Percentiles rank a stretch among this genome's conserved stretches.
Evolutionary conservation across 495 filamentous ascomycete genomes (phyloP).

Genomic region (Penicillium longicatenatum): DNA sequence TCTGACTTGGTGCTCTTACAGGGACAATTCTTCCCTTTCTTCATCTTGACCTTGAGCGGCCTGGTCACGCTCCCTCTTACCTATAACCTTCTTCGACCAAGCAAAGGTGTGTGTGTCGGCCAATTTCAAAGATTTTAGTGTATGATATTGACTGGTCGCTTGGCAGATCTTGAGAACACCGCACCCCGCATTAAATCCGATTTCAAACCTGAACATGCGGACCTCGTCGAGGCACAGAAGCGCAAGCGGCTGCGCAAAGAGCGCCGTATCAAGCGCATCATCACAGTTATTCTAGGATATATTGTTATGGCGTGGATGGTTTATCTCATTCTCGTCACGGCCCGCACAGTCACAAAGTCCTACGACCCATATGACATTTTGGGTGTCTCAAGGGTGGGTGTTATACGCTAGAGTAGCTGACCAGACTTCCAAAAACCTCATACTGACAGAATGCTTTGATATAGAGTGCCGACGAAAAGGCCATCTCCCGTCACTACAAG

Average conservation of each 20-base stretch:
- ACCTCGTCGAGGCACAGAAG: conserved; percentile 81
- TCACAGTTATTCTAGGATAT: conserved; percentile 77
- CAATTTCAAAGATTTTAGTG: neutral
- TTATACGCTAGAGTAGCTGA: neutral
- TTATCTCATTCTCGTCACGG: conserved; percentile 83
- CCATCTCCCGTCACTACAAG: conserved; percentile 88
- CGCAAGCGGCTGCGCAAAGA: conserved; percentile 89
- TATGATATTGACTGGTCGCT: conserved; percentile 2
- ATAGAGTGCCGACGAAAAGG: conserved; percentile 79
- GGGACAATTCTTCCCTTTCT: conserved; percentile 99
- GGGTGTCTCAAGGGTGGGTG: conserved; percentile 72
- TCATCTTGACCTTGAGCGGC: conserved; percentile 85
- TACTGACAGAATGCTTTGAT: conserved; percentile 4
- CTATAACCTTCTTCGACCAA: conserved; percentile 77
- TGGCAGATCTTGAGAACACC: conserved; percentile 63
- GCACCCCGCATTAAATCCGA: conserved; percentile 70
- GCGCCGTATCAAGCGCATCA: conserved; percentile 81
- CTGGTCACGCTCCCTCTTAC: conserved; percentile 91
- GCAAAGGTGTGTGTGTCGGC: conserved; percentile 59
- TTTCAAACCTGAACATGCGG: conserved; percentile 79
- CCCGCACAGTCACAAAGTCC: conserved; percentile 70
- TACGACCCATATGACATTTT: conserved; percentile 98
- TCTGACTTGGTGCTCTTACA: conserved; percentile 31
- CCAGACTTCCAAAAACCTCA: neutral
- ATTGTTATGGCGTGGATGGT: conserved; percentile 86